Percentiles rank a stretch among this genome's conserved stretches.
Evolutionary conservation across 2,329 filamentous ascomycete species (phyloP).

Genomic region (Penicillium sp.): DNA sequence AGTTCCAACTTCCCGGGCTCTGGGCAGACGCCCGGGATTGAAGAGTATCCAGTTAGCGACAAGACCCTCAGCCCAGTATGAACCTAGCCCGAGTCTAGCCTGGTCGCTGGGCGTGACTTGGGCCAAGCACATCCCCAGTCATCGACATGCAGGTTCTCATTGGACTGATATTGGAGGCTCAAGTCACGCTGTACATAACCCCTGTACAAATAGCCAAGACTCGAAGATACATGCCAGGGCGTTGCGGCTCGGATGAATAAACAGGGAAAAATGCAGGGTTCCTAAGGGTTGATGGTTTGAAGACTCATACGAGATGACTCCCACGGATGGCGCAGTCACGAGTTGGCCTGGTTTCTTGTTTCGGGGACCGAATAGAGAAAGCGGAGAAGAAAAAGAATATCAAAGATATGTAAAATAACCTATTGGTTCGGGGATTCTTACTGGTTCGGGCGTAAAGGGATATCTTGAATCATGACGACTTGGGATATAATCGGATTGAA

Average conservation of each 20-base stretch:
- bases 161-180: not conserved
- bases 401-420: not conserved
- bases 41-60: not conserved
- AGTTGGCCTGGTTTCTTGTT: not conserved
- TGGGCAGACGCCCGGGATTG: constrained; percentile 4
- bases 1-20: not conserved
- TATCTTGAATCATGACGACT: not conserved
- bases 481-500: constrained; percentile 1
- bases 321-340: constrained; percentile 14
- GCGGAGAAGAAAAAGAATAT: not conserved
- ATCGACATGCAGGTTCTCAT: not conserved
- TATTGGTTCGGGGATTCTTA: not conserved
- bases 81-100: constrained; percentile 4
- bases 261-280: constrained; percentile 2
- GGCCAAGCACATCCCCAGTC: not conserved
- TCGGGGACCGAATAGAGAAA: constrained; percentile 12
- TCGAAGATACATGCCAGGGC: not conserved
- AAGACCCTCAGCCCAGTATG: not conserved
- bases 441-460: not conserved
- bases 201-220: constrained; percentile 1
- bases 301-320: constrained; percentile 10
- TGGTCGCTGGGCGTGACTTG: not conserved
- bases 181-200: not conserved
- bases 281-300: not conserved
- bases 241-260: constrained; percentile 17